Conservation (phyloP, 495 filamentous ascomycete species). For the Cladorrhinum samala region DNA sequence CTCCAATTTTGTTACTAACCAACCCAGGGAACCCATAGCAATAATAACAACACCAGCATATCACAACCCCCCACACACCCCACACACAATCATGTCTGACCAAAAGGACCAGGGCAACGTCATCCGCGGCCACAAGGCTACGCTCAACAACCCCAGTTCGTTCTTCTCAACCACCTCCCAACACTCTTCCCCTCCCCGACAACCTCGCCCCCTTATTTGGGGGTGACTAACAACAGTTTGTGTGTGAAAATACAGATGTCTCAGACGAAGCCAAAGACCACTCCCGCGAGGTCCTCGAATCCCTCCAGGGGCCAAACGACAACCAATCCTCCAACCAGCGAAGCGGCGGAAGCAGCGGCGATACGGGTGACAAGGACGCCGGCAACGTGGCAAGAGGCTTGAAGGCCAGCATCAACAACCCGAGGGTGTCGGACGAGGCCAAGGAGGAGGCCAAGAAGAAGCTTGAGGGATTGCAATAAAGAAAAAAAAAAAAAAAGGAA, state of each 20-base stretch:
- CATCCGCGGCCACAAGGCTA: not conserved
- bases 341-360: not conserved
- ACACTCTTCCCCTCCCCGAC: too few relatives aligned
- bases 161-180: too few relatives aligned
- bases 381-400: constrained; percentile 38
- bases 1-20: too few relatives aligned
- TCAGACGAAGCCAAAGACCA: constrained; percentile 41
- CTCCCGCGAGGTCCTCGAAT: constrained; percentile 38
- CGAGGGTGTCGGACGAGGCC: constrained; percentile 39
- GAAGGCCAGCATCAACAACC: constrained; percentile 40
- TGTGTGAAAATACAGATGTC: too few relatives aligned
- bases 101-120: not conserved
- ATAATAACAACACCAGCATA: too few relatives aligned
- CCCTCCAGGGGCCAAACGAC: constrained; percentile 27
- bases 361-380: constrained; percentile 33
- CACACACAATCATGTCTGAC: too few relatives aligned
- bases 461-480: constrained; percentile 7
- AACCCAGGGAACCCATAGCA: too few relatives aligned
- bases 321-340: constrained; percentile 13
- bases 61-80: too few relatives aligned
- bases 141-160: constrained; percentile 40
- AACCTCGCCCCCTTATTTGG: too few relatives aligned
- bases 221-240: too few relatives aligned
- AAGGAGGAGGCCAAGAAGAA: constrained; percentile 39
- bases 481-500: not conserved